Evolutionary conservation across 2,329 filamentous ascomycete species (phyloP).

Genomic region (Daldinia sp.): DNA sequence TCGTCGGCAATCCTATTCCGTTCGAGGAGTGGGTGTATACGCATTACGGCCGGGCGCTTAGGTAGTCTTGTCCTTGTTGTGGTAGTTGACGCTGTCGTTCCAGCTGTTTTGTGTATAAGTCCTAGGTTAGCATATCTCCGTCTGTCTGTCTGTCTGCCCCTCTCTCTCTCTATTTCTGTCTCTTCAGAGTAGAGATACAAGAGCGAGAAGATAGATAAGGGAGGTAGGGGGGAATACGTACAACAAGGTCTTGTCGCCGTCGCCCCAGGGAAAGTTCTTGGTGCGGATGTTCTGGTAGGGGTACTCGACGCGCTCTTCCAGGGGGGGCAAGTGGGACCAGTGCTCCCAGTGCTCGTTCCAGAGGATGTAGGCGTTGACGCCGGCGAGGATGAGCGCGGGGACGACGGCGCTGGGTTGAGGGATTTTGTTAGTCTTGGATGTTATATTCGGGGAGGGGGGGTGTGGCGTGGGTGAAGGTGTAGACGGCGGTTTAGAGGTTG

Average conservation of each 20-base stretch:
- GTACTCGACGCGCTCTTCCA: slow-evolving; percentile 93
- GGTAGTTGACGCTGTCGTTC: slow-evolving; percentile 95
- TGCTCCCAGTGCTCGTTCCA: slow-evolving; percentile 99
- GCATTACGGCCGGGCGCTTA: slow-evolving; percentile 46
- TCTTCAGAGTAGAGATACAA: background rate
- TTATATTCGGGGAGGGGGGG: background rate
- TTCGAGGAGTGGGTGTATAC: too few relatives aligned
- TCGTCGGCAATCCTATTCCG: background rate
- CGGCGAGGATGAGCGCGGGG: slow-evolving; percentile 75
- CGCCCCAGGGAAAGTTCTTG: slow-evolving; percentile 95
- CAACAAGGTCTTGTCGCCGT: slow-evolving; percentile 90
- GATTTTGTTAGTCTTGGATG: background rate
- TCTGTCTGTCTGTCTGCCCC: background rate
- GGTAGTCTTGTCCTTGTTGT: slow-evolving; percentile 83
- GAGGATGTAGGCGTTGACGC: slow-evolving; percentile 85
- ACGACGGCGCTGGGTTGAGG: slow-evolving; percentile 70
- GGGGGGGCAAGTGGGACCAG: slow-evolving; percentile 82
- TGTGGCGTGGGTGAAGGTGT: too few relatives aligned
- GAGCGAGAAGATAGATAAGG: background rate
- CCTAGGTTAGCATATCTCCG: slow-evolving; percentile 28
- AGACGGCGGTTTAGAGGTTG: too few relatives aligned
- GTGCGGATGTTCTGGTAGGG: slow-evolving; percentile 96
- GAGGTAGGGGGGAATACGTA: slow-evolving; percentile 53
- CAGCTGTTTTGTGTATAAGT: slow-evolving; percentile 65
- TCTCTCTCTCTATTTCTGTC: background rate